These are phyloP conservation scores for Colletotrichum echinochloae DNA, from an alignment of 2,329 filamentous ascomycete species.

Conservation along the genomic window DNA sequence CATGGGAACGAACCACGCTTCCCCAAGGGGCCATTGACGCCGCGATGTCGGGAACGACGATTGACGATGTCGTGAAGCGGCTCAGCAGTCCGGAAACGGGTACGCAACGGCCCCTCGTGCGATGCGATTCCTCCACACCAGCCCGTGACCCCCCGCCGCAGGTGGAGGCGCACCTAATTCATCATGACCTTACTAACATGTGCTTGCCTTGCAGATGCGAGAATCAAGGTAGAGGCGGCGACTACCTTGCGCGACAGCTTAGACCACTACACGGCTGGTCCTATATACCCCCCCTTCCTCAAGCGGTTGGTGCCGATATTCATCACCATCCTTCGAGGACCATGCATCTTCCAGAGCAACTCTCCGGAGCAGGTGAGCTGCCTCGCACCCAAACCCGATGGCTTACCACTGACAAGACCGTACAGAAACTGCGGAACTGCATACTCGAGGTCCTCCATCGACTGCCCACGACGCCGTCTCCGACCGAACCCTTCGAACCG, in stretches of 20 bases:
- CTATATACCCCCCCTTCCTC: constrained; percentile 84
- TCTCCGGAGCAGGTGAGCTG: constrained; percentile 84
- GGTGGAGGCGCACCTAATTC: constrained; percentile 25
- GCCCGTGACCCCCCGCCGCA: constrained; percentile 11
- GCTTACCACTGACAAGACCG: constrained; percentile 42
- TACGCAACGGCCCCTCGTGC: constrained; percentile 49
- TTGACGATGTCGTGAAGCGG: constrained; percentile 74
- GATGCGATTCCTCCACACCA: constrained; percentile 7
- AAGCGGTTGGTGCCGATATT: constrained; percentile 91
- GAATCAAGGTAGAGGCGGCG: constrained; percentile 84
- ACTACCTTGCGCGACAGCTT: constrained; percentile 90
- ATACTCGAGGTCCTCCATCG: constrained; percentile 95
- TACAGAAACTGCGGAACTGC: constrained; percentile 89
- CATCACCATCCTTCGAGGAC: constrained; percentile 83
- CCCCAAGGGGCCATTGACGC: constrained; percentile 59
- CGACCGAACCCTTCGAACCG: constrained; percentile 84
- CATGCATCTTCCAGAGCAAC: constrained; percentile 90
- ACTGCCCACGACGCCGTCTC: constrained; percentile 76
- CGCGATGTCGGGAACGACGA: constrained; percentile 70
- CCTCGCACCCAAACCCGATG: constrained; percentile 17
- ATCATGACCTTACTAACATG: constrained; percentile 28
- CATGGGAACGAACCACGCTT: constrained; percentile 52
- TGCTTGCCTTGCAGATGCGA: constrained; percentile 71
- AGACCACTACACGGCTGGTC: constrained; percentile 85
- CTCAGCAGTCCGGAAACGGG: constrained; percentile 67